Conservation (phyloP, 2,329 filamentous ascomycete genomes). For the Onygena corvina region DNA sequence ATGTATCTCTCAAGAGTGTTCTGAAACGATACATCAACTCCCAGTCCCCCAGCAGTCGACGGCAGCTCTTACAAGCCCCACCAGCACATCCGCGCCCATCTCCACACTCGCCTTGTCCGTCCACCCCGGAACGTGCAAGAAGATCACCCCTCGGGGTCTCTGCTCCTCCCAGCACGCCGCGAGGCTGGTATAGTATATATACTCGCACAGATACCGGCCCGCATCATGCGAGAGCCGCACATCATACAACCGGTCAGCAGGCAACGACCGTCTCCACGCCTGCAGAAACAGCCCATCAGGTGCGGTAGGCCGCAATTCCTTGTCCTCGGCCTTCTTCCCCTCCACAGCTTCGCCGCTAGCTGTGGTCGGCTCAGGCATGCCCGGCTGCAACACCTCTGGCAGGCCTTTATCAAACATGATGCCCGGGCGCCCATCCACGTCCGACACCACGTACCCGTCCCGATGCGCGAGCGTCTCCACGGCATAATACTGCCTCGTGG, state of each 20-base stretch:
- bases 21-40: no score
- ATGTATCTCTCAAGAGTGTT: no score
- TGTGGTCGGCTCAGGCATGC: conserved; percentile 18
- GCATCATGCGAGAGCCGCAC: conserved; percentile 55
- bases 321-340: neutral
- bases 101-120: conserved; percentile 38
- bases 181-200: conserved; percentile 61
- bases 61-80: conserved; percentile 32
- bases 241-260: conserved; percentile 21
- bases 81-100: conserved; percentile 29
- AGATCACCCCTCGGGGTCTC: conserved; percentile 42
- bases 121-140: conserved; percentile 59
- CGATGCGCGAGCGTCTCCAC: conserved; percentile 60
- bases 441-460: conserved; percentile 57
- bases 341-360: neutral
- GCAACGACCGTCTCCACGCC: conserved; percentile 22
- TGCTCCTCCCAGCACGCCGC: conserved; percentile 30
- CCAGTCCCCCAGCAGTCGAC: neutral
- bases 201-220: conserved; percentile 64
- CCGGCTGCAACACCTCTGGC: conserved; percentile 44
- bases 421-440: conserved; percentile 49
- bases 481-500: conserved; percentile 51
- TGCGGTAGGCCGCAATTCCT: no score
- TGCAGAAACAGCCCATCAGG: conserved; percentile 22
- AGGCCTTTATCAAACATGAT: conserved; percentile 33